A percentile compares a stretch with the other conserved stretches of the same genome.
Evolutionary conservation across 2,329 filamentous ascomycete genomes (phyloP).

Genomic region (Aspergillus bombycis): DNA sequence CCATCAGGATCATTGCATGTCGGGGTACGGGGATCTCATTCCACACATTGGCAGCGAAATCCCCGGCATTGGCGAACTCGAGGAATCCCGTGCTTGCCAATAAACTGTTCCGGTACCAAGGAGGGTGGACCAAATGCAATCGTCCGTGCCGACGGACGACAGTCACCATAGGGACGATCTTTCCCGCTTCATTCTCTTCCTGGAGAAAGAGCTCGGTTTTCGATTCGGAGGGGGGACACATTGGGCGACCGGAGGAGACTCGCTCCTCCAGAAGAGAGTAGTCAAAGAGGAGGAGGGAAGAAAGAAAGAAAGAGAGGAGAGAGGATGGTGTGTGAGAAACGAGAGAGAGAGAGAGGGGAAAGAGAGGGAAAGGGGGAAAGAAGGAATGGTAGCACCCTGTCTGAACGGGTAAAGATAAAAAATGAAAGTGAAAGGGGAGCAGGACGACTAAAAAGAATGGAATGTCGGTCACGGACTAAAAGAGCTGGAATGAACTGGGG

Average conservation of each 20-base stretch:
- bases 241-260: slow-evolving; percentile 20
- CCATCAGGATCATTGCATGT: slow-evolving; percentile 55
- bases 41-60: slow-evolving; percentile 63
- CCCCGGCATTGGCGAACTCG: slow-evolving; percentile 59
- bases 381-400: not conserved
- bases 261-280: slow-evolving; percentile 5
- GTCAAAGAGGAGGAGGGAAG: not conserved
- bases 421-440: not conserved
- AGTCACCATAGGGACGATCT: slow-evolving; percentile 17
- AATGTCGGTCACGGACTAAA: not conserved
- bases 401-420: not conserved
- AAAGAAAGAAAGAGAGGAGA: not conserved
- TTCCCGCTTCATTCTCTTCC: slow-evolving; percentile 6
- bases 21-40: slow-evolving; percentile 55
- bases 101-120: slow-evolving; percentile 41
- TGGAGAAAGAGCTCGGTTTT: slow-evolving; percentile 2
- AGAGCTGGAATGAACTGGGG: not conserved
- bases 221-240: slow-evolving; percentile 15
- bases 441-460: not conserved
- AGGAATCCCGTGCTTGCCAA: slow-evolving; percentile 53
- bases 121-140: slow-evolving; percentile 23
- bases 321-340: not conserved
- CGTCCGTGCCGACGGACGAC: slow-evolving; percentile 22
- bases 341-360: not conserved
- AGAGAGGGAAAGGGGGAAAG: not conserved